A percentile compares a stretch with the other conserved stretches of the same genome.
Evolutionary conservation across 306 rosid genomes (phyloP).

Genomic region (Ormosia semicastrata): DNA sequence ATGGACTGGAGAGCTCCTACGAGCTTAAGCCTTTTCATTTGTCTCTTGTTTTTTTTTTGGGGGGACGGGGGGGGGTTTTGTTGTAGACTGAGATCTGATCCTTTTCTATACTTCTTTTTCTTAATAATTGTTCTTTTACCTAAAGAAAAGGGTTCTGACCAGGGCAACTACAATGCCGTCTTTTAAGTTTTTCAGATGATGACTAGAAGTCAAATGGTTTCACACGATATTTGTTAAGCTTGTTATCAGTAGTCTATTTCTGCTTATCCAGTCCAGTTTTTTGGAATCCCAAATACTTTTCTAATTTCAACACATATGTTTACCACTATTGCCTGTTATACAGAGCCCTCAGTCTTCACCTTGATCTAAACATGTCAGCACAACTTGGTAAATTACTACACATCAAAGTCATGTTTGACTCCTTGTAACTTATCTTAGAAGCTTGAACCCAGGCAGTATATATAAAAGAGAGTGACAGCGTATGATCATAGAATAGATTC

Average conservation of each 20-base stretch:
- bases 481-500: too few species aligned
- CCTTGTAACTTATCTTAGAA: too few species aligned
- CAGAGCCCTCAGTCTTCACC: too few species aligned
- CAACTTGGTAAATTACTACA: too few species aligned
- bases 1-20: background rate
- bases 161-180: background rate
- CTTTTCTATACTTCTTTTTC: background rate
- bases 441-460: too few species aligned
- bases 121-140: background rate
- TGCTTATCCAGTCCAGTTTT: background rate
- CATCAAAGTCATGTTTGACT: too few species aligned
- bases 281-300: background rate
- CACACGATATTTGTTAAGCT: conserved; percentile 10
- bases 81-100: background rate
- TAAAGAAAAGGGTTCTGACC: background rate
- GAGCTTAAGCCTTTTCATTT: background rate
- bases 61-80: too few species aligned
- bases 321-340: too few species aligned
- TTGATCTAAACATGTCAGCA: too few species aligned
- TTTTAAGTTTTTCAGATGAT: too few species aligned
- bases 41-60: background rate
- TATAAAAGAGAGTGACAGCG: too few species aligned
- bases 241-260: background rate
- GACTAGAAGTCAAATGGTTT: background rate
- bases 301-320: too few species aligned